A percentile compares a stretch with the other conserved stretches of the same genome.
Evolutionary conservation across 208 protist species (phyloP).

Genomic region (Vickermania spadyakhi): DNA sequence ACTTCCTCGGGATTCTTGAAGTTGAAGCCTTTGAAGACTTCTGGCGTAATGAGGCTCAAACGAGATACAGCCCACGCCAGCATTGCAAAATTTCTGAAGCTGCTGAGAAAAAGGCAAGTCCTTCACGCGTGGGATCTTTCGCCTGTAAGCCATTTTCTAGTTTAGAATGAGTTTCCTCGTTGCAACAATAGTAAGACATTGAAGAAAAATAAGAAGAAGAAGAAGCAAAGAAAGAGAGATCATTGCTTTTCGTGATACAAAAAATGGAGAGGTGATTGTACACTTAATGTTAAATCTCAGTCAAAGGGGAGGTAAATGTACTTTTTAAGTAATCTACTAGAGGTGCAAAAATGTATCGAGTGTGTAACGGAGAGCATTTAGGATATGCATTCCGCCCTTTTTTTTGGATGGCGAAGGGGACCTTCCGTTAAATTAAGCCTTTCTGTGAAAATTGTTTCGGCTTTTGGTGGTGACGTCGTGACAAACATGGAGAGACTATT

Average conservation of each 20-base stretch:
- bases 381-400: constrained; percentile 30
- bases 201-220: too few relatives aligned
- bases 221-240: too few relatives aligned
- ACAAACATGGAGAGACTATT: constrained; percentile 67
- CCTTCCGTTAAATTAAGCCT: constrained; percentile 68
- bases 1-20: constrained; percentile 39
- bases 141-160: constrained; percentile 46
- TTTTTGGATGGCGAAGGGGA: constrained; percentile 72
- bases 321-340: too few relatives aligned
- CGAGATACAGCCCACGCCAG: constrained; percentile 18
- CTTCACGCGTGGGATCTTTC: constrained; percentile 33
- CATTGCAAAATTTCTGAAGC: constrained; percentile 57
- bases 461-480: constrained; percentile 29
- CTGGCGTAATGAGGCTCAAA: constrained; percentile 83
- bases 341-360: too few relatives aligned
- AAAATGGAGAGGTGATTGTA: too few relatives aligned
- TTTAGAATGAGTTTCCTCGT: constrained; percentile 3
- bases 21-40: constrained; percentile 37
- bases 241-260: too few relatives aligned
- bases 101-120: constrained; percentile 39
- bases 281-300: too few relatives aligned
- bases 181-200: too few relatives aligned
- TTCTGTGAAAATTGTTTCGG: constrained; percentile 56
- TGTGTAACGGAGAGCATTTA: too few relatives aligned
- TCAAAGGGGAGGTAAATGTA: too few relatives aligned